Conservation (phyloP, 495 filamentous ascomycete species). For the Oleoguttula mirabilis region DNA sequence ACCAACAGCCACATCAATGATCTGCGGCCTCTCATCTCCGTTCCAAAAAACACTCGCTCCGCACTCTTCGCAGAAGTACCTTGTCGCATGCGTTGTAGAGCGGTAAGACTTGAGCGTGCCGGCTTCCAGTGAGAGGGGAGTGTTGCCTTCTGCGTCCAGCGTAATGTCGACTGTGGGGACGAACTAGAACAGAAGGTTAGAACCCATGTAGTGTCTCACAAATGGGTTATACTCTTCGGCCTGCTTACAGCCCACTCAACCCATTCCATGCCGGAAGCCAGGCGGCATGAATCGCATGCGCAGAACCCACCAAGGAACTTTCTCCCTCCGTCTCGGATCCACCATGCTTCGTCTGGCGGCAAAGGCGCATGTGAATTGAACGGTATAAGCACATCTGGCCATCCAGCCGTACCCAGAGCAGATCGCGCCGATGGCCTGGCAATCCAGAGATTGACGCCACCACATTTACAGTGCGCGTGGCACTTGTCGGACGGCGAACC, state of each 20-base stretch:
- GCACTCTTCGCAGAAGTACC: conserved; percentile 54
- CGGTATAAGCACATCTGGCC: conserved; percentile 42
- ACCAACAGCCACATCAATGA: conserved; percentile 45
- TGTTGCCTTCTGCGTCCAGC: conserved; percentile 23
- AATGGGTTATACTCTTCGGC: no score
- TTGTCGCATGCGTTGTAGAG: conserved; percentile 41
- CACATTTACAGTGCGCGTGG: conserved; percentile 34
- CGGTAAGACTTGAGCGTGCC: conserved; percentile 42
- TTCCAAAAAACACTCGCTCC: conserved; percentile 61
- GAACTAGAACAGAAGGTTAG: conserved; percentile 39
- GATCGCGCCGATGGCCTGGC: conserved; percentile 26
- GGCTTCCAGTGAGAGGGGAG: conserved; percentile 27
- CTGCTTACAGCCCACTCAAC: conserved; percentile 60
- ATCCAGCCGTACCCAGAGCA: conserved; percentile 32
- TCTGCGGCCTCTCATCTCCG: conserved; percentile 38
- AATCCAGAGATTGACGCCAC: conserved; percentile 36
- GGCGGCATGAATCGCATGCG: conserved; percentile 50
- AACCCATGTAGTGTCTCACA: no score
- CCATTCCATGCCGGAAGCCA: conserved; percentile 51
- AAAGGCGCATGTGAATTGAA: conserved; percentile 35
- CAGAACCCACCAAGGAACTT: conserved; percentile 56
- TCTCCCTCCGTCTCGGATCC: conserved; percentile 33
- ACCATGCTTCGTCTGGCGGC: conserved; percentile 43
- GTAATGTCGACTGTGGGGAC: conserved; percentile 45
- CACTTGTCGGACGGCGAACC: conserved; percentile 15